Evolutionary conservation across 1,139 yeast genomes (phyloP).

Genomic region (Suhomyces kunorum): DNA sequence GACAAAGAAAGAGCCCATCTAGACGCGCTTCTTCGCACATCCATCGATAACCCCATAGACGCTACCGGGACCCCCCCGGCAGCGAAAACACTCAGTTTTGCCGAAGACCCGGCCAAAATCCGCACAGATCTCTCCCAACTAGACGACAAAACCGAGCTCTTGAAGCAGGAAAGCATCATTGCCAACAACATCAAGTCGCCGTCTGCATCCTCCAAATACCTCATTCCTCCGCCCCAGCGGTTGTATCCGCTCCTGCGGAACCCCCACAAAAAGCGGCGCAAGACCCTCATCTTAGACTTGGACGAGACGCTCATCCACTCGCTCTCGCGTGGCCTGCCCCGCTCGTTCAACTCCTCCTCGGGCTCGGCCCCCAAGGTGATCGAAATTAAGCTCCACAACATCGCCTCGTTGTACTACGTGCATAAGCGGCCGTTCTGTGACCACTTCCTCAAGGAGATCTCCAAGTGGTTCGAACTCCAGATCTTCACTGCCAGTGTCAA

Average conservation of each 20-base stretch:
- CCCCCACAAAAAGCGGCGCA: conserved; percentile 45
- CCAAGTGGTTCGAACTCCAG: conserved; percentile 86
- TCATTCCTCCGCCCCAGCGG: conserved; percentile 51
- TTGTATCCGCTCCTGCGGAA: conserved; percentile 46
- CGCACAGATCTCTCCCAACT: conserved; percentile 17
- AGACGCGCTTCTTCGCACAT: conserved; percentile 7
- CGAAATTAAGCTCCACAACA: conserved; percentile 71
- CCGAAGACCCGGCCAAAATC: conserved; percentile 9
- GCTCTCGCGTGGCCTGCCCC: conserved; percentile 62
- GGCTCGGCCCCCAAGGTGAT: conserved; percentile 64
- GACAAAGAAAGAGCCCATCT: conserved; percentile 9
- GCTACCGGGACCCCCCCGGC: neutral
- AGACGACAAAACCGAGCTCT: conserved; percentile 46
- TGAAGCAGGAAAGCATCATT: conserved; percentile 39
- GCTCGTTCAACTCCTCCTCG: conserved; percentile 43
- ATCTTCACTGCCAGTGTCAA: conserved; percentile 92
- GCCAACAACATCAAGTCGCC: conserved; percentile 60
- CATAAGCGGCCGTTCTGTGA: conserved; percentile 93
- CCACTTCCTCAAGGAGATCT: conserved; percentile 71
- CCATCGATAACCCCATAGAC: conserved; percentile 4
- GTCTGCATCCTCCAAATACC: conserved; percentile 49
- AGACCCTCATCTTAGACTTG: conserved; percentile 80
- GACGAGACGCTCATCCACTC: conserved; percentile 96
- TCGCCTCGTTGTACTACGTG: conserved; percentile 82
- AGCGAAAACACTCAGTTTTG: conserved; percentile 8